phyloP scores from a whole-genome alignment of 805 yeast species.

The Scheffersomyces coipomensis region DNA sequence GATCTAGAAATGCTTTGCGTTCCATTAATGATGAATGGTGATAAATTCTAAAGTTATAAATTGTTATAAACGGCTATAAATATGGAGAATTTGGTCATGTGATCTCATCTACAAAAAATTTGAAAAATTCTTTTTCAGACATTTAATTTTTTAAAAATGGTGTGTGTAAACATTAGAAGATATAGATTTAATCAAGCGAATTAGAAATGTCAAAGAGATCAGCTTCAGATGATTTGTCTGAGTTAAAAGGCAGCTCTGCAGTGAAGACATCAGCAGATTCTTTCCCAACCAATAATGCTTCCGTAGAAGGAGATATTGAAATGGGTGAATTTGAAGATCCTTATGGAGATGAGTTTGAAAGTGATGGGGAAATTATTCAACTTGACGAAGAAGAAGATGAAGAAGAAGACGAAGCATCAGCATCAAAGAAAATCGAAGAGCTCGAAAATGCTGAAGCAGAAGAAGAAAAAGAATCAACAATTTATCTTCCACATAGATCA shows the following conservation, averaged over 20 bases:
- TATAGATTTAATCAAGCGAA: not conserved
- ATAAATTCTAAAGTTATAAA: too few species aligned
- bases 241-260: conserved; percentile 21
- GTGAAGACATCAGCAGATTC: conserved; percentile 35
- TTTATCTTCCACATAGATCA: conserved; percentile 86
- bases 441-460: conserved; percentile 37
- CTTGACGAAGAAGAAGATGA: conserved; percentile 55
- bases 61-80: too few species aligned
- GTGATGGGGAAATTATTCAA: conserved; percentile 87
- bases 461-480: conserved; percentile 35
- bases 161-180: too few species aligned
- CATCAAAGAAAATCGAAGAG: conserved; percentile 34
- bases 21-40: too few species aligned
- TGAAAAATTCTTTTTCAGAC: conserved; percentile 3
- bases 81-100: not conserved
- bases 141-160: not conserved
- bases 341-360: conserved; percentile 88
- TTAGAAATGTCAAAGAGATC: conserved; percentile 51
- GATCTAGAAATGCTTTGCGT: conserved; percentile 67
- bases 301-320: conserved; percentile 45
- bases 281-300: conserved; percentile 34
- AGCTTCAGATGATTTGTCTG: conserved; percentile 32
- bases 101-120: not conserved
- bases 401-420: conserved; percentile 21
- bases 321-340: conserved; percentile 88